These are phyloP conservation scores for Phytophthora lateralis DNA, from an alignment of 352 stramenopile genomes.

Conservation along the genomic window DNA sequence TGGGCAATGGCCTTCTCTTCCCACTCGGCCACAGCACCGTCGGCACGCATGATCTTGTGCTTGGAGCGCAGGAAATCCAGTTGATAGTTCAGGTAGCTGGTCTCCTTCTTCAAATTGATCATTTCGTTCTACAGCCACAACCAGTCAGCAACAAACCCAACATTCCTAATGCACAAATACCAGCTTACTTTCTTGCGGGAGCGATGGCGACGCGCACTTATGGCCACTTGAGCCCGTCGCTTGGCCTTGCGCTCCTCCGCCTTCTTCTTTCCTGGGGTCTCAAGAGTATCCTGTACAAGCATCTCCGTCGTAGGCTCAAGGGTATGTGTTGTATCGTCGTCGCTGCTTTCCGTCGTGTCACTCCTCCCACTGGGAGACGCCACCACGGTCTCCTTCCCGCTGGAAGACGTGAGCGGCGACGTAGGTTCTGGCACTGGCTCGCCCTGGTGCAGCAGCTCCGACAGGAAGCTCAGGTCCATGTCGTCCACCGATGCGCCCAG, in stretches of 20 bases:
- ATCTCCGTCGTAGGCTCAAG: background rate
- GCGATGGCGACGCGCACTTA: conserved; percentile 53
- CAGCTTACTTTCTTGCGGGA: conserved; percentile 54
- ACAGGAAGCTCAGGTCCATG: conserved; percentile 38
- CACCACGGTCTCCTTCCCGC: conserved; percentile 8
- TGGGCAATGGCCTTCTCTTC: conserved; percentile 64
- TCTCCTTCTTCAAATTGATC: conserved; percentile 52
- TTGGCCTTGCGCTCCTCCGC: conserved; percentile 50
- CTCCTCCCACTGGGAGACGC: conserved; percentile 31
- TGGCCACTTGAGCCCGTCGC: conserved; percentile 52
- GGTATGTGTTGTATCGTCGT: conserved; percentile 8
- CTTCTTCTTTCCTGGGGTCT: conserved; percentile 20
- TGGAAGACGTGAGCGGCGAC: conserved; percentile 23
- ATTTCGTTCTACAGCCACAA: conserved; percentile 40
- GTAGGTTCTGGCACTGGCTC: conserved; percentile 26
- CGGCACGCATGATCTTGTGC: conserved; percentile 51
- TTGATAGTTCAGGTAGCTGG: conserved; percentile 48
- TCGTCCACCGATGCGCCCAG: conserved; percentile 29
- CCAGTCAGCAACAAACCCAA: background rate
- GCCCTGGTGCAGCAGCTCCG: conserved; percentile 29
- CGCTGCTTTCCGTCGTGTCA: conserved; percentile 27
- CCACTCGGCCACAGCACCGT: conserved; percentile 54
- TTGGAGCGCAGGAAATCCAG: conserved; percentile 55
- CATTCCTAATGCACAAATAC: background rate
- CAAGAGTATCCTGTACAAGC: background rate